Conservation (phyloP, 768 basidiomycete genomes). For the Naematelia encephala region DNA sequence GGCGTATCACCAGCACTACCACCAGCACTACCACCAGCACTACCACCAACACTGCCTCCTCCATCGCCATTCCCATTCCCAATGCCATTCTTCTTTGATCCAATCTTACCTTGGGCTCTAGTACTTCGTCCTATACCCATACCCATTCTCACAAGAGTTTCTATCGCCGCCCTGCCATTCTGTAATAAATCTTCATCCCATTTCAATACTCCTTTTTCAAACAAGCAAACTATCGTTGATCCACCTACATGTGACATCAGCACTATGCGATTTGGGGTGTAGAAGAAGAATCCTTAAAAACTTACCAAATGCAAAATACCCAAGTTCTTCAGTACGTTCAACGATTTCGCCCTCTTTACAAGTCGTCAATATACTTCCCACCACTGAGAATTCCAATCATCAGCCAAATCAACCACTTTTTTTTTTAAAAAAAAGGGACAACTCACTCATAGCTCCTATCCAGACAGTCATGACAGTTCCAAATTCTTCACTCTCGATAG, state of each 20-base stretch:
- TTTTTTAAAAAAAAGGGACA: background rate
- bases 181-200: constrained; percentile 90
- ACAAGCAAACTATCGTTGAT: constrained; percentile 84
- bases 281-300: constrained; percentile 11
- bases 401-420: background rate
- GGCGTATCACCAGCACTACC: background rate
- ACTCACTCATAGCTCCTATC: constrained; percentile 52
- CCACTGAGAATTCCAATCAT: constrained; percentile 50
- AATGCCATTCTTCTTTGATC: background rate
- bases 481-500: constrained; percentile 83
- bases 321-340: constrained; percentile 81
- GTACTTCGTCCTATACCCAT: constrained; percentile 67
- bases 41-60: background rate
- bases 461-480: constrained; percentile 83
- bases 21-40: background rate
- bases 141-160: constrained; percentile 83
- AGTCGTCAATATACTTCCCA: constrained; percentile 80
- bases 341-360: constrained; percentile 79
- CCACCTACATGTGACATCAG: constrained; percentile 58
- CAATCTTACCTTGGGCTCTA: background rate
- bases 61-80: background rate
- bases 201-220: constrained; percentile 75
- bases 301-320: constrained; percentile 91
- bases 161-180: constrained; percentile 80
- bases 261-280: background rate